Conservation (phyloP, 306 rosid species). For the Delonix regia region DNA sequence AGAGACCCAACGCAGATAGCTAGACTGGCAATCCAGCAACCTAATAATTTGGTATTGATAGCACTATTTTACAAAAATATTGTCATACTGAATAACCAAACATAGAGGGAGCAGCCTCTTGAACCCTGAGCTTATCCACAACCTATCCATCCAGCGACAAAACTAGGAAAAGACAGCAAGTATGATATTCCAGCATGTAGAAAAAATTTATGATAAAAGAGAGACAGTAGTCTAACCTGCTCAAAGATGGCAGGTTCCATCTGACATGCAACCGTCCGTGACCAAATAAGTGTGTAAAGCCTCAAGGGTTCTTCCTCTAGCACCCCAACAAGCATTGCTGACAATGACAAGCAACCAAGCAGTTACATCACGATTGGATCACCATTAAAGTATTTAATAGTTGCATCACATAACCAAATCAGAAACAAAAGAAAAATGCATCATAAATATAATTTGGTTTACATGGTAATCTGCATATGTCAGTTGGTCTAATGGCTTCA, state of each 20-base stretch:
- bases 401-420: constrained; percentile 23
- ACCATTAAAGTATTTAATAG: constrained; percentile 38
- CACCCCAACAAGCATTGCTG: constrained; percentile 71
- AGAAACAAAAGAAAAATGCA: constrained; percentile 18
- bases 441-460: constrained; percentile 35
- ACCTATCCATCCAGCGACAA: constrained; percentile 13
- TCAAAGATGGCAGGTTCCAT: constrained; percentile 79
- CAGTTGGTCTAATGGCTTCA: constrained; percentile 98
- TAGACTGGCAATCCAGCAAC: constrained; percentile 19
- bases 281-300: constrained; percentile 92
- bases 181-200: background rate
- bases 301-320: constrained; percentile 85
- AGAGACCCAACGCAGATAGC: background rate
- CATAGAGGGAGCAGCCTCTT: constrained; percentile 14
- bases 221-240: constrained; percentile 59
- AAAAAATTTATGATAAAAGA: constrained; percentile 4
- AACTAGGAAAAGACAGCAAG: constrained; percentile 6
- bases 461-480: constrained; percentile 84
- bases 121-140: constrained; percentile 25
- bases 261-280: constrained; percentile 87
- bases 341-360: constrained; percentile 49
- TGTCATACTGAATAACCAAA: background rate
- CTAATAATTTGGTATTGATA: background rate
- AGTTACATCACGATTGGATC: constrained; percentile 24
- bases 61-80: background rate